phyloP scores from a whole-genome alignment of 1,139 yeast species.

The Suhomyces bolitotheri region DNA sequence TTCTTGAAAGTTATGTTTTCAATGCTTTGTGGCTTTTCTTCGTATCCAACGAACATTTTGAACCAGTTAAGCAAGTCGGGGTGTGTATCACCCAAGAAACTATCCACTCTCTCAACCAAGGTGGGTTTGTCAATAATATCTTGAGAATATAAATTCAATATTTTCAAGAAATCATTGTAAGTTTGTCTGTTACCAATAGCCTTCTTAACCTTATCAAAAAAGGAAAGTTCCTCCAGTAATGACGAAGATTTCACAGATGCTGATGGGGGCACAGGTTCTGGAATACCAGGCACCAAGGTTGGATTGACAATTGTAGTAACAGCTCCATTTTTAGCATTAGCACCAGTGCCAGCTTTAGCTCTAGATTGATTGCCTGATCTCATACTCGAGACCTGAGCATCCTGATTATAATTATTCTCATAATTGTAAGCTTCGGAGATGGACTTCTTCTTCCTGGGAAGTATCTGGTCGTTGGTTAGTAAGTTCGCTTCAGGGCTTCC shows the following conservation, averaged over 20 bases:
- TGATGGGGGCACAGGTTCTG: constrained; percentile 79
- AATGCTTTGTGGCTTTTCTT: constrained; percentile 71
- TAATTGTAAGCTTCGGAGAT: constrained; percentile 31
- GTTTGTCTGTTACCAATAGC: constrained; percentile 86
- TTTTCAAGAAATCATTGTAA: constrained; percentile 86
- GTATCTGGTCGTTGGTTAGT: constrained; percentile 13
- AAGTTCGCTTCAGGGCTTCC: constrained; percentile 13
- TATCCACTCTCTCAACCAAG: constrained; percentile 79
- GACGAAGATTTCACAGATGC: constrained; percentile 54
- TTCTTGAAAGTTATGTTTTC: constrained; percentile 88
- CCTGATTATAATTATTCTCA: constrained; percentile 43
- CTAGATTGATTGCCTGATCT: constrained; percentile 33
- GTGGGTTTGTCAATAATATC: constrained; percentile 84
- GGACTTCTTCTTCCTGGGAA: constrained; percentile 29
- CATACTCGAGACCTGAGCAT: constrained; percentile 56
- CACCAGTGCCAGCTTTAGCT: constrained; percentile 6
- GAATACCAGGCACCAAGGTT: constrained; percentile 78
- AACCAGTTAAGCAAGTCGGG: constrained; percentile 87
- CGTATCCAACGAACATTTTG: constrained; percentile 86
- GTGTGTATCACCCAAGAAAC: constrained; percentile 75
- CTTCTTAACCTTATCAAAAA: constrained; percentile 90
- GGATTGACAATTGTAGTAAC: constrained; percentile 45
- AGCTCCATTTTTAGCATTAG: constrained; percentile 22
- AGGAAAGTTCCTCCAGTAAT: constrained; percentile 78
- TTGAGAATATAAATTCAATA: constrained; percentile 82